Evolutionary conservation across 352 stramenopile genomes (phyloP).

Genomic region (Globisporangium camurandrum): DNA sequence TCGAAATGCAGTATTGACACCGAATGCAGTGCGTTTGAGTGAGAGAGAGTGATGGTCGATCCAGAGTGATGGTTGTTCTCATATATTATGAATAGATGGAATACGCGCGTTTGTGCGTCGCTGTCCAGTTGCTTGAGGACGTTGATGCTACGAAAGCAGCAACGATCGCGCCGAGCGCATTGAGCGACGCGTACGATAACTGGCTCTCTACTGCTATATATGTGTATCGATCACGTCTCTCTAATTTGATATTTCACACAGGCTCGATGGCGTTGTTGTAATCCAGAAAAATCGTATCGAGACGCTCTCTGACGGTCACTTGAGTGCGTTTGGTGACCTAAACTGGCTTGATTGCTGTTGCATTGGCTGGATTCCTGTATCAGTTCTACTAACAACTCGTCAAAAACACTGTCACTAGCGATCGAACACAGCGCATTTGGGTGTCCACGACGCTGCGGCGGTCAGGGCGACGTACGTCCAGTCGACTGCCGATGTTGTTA

Average conservation of each 20-base stretch:
- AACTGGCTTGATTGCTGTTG: neutral
- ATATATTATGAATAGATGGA: too few relatives aligned
- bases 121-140: conserved; percentile 29
- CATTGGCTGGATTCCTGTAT: neutral
- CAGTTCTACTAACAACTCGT: neutral
- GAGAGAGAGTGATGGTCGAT: too few relatives aligned
- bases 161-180: conserved; percentile 30
- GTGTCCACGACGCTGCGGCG: conserved; percentile 83
- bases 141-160: conserved; percentile 43
- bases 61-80: too few relatives aligned
- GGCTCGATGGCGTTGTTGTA: conserved; percentile 37
- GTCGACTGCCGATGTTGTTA: neutral
- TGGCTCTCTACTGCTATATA: too few relatives aligned
- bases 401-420: conserved; percentile 14
- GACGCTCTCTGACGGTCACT: conserved; percentile 67
- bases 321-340: conserved; percentile 38
- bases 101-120: conserved; percentile 65
- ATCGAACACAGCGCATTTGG: conserved; percentile 59
- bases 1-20: conserved; percentile 87
- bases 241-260: neutral
- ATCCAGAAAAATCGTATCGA: conserved; percentile 82
- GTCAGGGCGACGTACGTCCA: conserved; percentile 82
- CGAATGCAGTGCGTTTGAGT: conserved; percentile 86
- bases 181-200: conserved; percentile 64
- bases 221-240: neutral